Evolutionary conservation across 1,284 basidiomycete species (phyloP), one percentile per base, ranked within the genome.

Genomic region (Xerocomus alliaceus): DNA sequence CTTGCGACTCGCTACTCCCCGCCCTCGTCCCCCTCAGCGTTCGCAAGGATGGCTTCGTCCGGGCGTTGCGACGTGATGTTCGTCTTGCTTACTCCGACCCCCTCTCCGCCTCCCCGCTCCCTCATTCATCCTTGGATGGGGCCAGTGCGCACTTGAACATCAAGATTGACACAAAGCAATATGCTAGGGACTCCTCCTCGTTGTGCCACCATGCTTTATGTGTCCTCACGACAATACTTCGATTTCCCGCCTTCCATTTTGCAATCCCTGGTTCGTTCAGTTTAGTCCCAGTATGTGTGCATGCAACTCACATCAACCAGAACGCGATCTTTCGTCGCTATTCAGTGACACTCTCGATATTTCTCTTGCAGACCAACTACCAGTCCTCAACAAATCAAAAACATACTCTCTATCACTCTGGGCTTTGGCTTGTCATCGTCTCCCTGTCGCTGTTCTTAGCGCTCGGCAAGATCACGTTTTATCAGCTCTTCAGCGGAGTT

Each of bases 181-280:
- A 74, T 55, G 78, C 80, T n/a, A 73, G 73, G 41, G 78, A 84
- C 57, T 65, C 78, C 7, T 77, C 79, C 12, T 71, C 71, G 2
- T 65, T 89, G 12, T 85, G 81, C 56, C 82, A 84, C 45, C 72
- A 82, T 64, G 83, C 85, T 4, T 75, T 90, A 32, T 79, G 81
- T 58, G 70, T 83, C 55, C 63, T 85, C 51, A 80, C 85, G 1
- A 75, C 78, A 54, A 76, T 88, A 56, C 78, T 86, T 61, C 75
- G 74, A 20, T 80, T 84, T 56, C 77, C 77, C 20, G 66, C 71
- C 18, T 63, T 88, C 53, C 77, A 79, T 68, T 68, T 72, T 18
- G 70, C 80, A 26, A 87, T 89, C 64, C 64, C 80, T 18, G 73
- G 87, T 89, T 65, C 46, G 84, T 76, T 10, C 83, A 83, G 61